Conservation (phyloP, 495 filamentous ascomycete species). For the Podospora pseudopauciseta region DNA sequence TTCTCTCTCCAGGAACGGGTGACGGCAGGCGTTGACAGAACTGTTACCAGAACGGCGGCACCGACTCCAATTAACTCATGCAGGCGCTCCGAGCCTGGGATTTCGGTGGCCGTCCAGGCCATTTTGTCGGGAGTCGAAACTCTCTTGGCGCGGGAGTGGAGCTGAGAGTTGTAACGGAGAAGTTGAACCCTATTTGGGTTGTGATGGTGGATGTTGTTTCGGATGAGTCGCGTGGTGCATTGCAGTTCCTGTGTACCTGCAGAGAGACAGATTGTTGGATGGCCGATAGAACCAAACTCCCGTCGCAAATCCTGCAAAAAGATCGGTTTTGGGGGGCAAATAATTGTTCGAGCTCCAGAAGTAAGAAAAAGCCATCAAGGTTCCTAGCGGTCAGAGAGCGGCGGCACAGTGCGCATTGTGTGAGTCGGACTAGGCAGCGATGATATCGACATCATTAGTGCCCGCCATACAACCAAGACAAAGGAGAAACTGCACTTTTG, state of each 20-base stretch:
- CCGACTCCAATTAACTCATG: slow-evolving; percentile 9
- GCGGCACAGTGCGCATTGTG: slow-evolving; percentile 9
- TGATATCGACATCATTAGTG: not conserved
- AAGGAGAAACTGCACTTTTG: too few species aligned
- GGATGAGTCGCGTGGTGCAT: slow-evolving; percentile 7
- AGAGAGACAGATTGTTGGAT: not conserved
- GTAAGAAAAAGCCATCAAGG: not conserved
- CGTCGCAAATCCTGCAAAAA: not conserved
- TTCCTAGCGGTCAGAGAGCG: not conserved
- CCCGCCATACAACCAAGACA: too few species aligned
- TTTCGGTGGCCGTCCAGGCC: not conserved
- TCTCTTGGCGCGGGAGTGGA: not conserved
- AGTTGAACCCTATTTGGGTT: slow-evolving; percentile 6
- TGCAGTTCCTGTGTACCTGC: not conserved
- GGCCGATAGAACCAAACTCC: not conserved
- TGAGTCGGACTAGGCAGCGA: not conserved
- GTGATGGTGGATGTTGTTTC: slow-evolving; percentile 8
- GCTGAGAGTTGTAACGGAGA: not conserved
- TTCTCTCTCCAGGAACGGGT: not conserved
- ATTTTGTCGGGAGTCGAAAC: slow-evolving; percentile 4
- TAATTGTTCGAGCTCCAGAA: not conserved
- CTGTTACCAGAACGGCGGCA: slow-evolving; percentile 11
- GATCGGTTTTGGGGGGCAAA: slow-evolving; percentile 6
- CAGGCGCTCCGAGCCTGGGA: slow-evolving; percentile 17
- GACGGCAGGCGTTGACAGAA: slow-evolving; percentile 18